phyloP scores from a whole-genome alignment of 2,329 filamentous ascomycete species.

The Colletotrichum sp. region DNA sequence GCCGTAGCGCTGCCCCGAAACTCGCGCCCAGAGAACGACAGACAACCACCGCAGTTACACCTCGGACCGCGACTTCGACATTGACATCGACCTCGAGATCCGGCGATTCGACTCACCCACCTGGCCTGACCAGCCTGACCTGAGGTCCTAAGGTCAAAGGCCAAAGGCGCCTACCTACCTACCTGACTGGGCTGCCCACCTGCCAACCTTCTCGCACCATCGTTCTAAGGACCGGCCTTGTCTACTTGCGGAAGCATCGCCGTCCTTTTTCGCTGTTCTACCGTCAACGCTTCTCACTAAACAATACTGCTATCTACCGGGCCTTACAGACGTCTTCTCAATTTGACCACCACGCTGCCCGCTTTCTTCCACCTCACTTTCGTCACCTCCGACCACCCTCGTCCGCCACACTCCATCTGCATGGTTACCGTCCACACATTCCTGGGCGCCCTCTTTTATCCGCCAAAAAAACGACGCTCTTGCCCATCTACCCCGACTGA shows the following conservation, averaged over 20 bases:
- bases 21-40: not conserved
- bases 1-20: not conserved
- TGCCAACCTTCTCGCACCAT: not conserved
- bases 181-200: not conserved
- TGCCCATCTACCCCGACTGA: not conserved
- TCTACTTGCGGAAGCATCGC: not conserved
- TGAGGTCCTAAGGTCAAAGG: not conserved
- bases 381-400: not conserved
- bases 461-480: not conserved
- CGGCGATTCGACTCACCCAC: not conserved
- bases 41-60: not conserved
- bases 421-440: not conserved
- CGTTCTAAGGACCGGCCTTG: not conserved
- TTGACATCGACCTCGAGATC: not conserved
- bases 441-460: slow-evolving; percentile 10
- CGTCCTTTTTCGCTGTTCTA: not conserved
- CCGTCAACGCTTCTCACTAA: not conserved
- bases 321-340: not conserved
- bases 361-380: not conserved
- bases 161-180: not conserved
- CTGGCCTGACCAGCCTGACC: not conserved
- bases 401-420: slow-evolving; percentile 2
- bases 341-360: not conserved
- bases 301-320: not conserved
- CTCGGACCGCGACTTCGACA: not conserved